A percentile compares a stretch with the other conserved stretches of the same genome.
Evolutionary conservation across 441 rosid genomes (phyloP).

Genomic region (Syzygium syzygioides): DNA sequence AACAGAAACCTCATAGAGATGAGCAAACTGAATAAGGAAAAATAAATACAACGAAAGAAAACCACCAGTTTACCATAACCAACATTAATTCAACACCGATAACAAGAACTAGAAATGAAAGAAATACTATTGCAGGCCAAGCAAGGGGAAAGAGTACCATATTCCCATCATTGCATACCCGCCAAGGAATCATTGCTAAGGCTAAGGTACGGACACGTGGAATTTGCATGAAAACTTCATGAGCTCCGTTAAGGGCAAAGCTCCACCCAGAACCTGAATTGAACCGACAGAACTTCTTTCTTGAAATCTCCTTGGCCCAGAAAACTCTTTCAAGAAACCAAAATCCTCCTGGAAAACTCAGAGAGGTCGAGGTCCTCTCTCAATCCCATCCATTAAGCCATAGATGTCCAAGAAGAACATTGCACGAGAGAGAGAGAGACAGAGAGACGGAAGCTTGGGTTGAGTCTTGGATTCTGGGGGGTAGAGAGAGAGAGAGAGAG

Average conservation of each 20-base stretch:
- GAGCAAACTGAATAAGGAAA: neutral
- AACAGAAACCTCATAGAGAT: neutral
- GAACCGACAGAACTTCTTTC: neutral
- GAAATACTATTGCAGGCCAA: neutral
- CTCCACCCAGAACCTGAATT: neutral
- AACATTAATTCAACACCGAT: neutral
- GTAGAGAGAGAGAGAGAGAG: neutral
- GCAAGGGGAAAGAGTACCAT: neutral
- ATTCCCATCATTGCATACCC: neutral
- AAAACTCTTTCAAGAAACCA: conserved; percentile 1
- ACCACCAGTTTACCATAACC: neutral
- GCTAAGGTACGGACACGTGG: neutral
- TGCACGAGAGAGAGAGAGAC: neutral
- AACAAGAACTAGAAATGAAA: neutral
- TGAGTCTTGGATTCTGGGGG: neutral
- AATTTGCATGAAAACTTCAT: neutral
- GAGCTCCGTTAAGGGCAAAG: neutral
- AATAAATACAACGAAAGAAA: neutral
- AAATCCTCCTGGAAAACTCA: conserved; percentile 20
- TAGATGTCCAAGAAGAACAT: conserved; percentile 50
- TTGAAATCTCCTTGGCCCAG: neutral
- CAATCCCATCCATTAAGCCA: conserved; percentile 50
- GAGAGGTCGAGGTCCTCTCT: conserved; percentile 45
- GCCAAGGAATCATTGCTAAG: neutral
- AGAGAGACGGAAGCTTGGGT: neutral